phyloP scores from a whole-genome alignment of 1,284 basidiomycete species.

The Omphalotus olearius region DNA sequence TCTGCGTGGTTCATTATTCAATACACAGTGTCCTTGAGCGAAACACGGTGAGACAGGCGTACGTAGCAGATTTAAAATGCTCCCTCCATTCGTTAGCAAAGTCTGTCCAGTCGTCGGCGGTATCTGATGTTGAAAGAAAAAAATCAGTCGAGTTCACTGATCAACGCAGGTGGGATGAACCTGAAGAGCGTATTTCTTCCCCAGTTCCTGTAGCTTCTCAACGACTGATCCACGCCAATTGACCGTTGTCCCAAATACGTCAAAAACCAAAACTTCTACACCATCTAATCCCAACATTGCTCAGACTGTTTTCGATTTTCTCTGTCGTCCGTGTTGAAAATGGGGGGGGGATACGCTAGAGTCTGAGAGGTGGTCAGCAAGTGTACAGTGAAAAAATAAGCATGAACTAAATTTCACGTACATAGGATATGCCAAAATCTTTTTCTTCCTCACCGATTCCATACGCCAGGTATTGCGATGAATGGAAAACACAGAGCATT shows the following conservation, averaged over 20 bases:
- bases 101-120: slow-evolving; percentile 35
- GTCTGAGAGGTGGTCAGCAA: too few relatives aligned
- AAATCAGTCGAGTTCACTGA: background rate
- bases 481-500: too few relatives aligned
- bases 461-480: too few relatives aligned
- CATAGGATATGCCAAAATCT: too few relatives aligned
- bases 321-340: too few relatives aligned
- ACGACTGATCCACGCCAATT: slow-evolving; percentile 32
- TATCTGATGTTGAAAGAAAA: background rate
- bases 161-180: background rate
- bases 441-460: too few relatives aligned
- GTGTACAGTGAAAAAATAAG: too few relatives aligned
- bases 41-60: slow-evolving; percentile 17
- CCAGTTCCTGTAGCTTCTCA: slow-evolving; percentile 32
- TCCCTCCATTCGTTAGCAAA: slow-evolving; percentile 57
- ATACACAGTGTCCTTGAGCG: background rate
- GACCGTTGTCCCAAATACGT: slow-evolving; percentile 61
- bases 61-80: slow-evolving; percentile 47
- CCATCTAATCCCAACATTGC: slow-evolving; percentile 17
- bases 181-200: slow-evolving; percentile 23
- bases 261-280: slow-evolving; percentile 56
- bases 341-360: too few relatives aligned
- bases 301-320: too few relatives aligned
- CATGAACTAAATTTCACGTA: too few relatives aligned
- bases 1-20: slow-evolving; percentile 15